Base-by-base conservation (phyloP, 306 rosid species). In the Quercus engelmannii region DNA sequence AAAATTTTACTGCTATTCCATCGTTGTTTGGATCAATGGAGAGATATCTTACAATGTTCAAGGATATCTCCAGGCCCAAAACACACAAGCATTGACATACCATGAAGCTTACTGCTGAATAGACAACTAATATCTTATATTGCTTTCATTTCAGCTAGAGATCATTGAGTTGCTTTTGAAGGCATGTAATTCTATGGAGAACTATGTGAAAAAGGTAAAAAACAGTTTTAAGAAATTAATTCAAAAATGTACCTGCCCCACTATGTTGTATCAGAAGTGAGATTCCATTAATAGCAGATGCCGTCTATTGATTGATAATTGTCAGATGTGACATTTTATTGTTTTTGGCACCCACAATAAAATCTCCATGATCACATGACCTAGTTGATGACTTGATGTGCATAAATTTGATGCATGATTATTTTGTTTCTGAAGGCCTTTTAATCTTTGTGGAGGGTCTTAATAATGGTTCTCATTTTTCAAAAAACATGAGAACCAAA, bases 81-180 rank as follows among this genome's bases (percentile, higher is more conserved):
- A 35, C 52, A 35, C 14, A 3, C 35, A 3, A 35, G 18, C 14
- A 33, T 5, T 38, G 21, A 33, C 71, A 25, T 33, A 57, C 52
- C 30, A 25, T 74, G 77, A 67, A 58, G 30, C 79, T 74, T 74
- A 21, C 30, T 76, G 63, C 69, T n/a, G 73, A 59, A 35, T 51
- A 5, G 68, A 68, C 15, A n/a, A 13, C 85, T 87, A 75, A 86
- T 38, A 73, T 54, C 72, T 65, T 65, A 73, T 75, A 69, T 43
- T 68, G 6, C 52, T 26, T 71, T 77, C 56, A 61, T 88, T 35
- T 74, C 89, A 91, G 98, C 61, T 92, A 71, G 94, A 91, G 77
- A 84, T 92, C 72, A 84, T 95, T 61, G 88, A 92, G 90, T 69
- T 88, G 43, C 89, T 95, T 73, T 67, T 91, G 84, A 91, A 93